A percentile compares a stretch with the other conserved stretches of the same genome.
Evolutionary conservation across 1,139 yeast genomes (phyloP).

Genomic region (Yamadazyma mexicana): DNA sequence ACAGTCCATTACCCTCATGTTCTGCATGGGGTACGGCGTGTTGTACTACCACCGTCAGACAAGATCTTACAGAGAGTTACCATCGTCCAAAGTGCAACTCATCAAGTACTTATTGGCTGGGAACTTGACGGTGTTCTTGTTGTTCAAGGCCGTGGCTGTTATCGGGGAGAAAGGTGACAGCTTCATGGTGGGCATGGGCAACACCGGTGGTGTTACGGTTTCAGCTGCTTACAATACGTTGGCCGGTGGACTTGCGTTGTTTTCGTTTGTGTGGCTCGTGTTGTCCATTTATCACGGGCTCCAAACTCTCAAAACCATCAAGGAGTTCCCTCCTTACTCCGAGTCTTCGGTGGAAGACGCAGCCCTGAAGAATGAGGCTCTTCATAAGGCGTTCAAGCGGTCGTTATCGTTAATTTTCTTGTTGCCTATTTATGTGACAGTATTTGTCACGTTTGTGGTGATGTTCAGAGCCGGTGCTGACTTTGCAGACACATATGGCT

Average conservation of each 20-base stretch:
- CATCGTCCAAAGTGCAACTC: constrained; percentile 19
- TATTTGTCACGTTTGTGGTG: constrained; percentile 8
- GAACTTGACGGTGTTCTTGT: constrained; percentile 9
- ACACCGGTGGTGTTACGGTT: neutral
- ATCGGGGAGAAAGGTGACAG: neutral
- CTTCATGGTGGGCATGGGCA: constrained; percentile 1
- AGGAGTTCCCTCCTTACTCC: constrained; percentile 31
- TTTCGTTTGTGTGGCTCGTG: neutral
- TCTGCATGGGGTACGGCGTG: constrained; percentile 44
- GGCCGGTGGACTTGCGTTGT: neutral
- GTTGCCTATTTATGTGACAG: constrained; percentile 23
- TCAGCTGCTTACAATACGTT: neutral
- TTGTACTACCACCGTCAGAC: constrained; percentile 26
- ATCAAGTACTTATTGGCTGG: constrained; percentile 19
- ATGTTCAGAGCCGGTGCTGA: neutral
- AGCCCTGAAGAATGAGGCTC: constrained; percentile 20
- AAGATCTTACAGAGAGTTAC: constrained; percentile 28
- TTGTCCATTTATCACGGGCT: constrained; percentile 5
- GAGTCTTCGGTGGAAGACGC: constrained; percentile 17
- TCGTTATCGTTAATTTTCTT: constrained; percentile 32
- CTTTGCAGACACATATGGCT: constrained; percentile 1
- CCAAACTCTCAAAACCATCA: constrained; percentile 30
- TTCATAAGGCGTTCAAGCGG: constrained; percentile 27
- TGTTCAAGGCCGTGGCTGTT: neutral
- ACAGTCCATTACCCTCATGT: constrained; percentile 14